Base-by-base conservation (phyloP, 805 yeast species). In the Schwanniomyces occidentalis region DNA sequence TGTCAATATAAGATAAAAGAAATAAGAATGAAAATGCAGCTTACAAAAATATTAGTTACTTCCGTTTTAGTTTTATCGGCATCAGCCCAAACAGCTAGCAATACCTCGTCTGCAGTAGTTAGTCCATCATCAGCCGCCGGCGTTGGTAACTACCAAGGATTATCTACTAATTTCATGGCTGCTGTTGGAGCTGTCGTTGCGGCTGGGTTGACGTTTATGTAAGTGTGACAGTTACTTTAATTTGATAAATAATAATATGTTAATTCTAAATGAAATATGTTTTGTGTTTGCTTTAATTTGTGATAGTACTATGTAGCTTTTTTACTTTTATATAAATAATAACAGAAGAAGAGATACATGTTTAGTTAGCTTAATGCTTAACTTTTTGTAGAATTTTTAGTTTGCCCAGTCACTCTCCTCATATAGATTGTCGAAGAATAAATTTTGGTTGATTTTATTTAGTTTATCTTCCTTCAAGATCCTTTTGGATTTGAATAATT, bases 101-200 rank as follows among this genome's bases (percentile, higher is more conserved):
- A 34, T 16, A 27, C 32, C 21, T 40, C 47, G 10, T 16, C 35
- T 13, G 16, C 33, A 10, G 32, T 17, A 16, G 24, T 40, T 17
- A 35, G 37, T 30, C n/a, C n/a, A n/a, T n/a, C n/a, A n/a, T n/a
- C n/a, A n/a, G 39, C 27, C 17, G 41, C 37, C 33, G 41, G 27
- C 14, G 42, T 35, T 30, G 38, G 23, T 12, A 21, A 29, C 27
- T 37, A 41, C 17, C 31, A n/a, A n/a, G n/a, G n/a, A n/a, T n/a
- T n/a, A n/a, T n/a, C 35, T 20, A 30, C 39, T 27, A 49, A 48
- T 37, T 39, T 39, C 32, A 13, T 18, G 10, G 31, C 31, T 28
- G 49, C 38, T 32, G 47, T 36, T 28, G 47, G 38, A 24, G 45
- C 35, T 24, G 43, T 41, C 18, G 49, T 41, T 27, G 51, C 49